Percentiles rank a stretch among this genome's conserved stretches.
Evolutionary conservation across 2,329 filamentous ascomycete genomes (phyloP).

Genomic region (Aspergillus sp.): DNA sequence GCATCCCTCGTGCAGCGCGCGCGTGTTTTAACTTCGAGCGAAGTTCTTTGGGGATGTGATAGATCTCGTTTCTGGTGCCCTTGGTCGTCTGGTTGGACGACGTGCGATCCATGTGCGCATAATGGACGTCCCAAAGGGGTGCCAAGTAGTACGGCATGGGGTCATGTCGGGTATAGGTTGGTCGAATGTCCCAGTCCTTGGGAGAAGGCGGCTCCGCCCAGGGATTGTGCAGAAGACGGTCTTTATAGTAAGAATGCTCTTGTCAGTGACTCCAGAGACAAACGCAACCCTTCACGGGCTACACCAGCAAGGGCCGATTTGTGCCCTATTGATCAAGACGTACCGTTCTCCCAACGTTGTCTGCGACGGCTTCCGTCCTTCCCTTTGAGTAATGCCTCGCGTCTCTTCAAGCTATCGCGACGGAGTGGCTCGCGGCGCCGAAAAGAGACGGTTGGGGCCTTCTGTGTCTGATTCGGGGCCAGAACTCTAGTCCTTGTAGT

Average conservation of each 20-base stretch:
- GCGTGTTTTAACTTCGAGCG: conserved; percentile 76
- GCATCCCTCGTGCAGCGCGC: conserved; percentile 73
- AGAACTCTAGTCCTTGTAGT: conserved; percentile 29
- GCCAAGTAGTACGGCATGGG: conserved; percentile 86
- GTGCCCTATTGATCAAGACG: conserved; percentile 17
- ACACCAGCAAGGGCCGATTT: not conserved
- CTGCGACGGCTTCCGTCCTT: conserved; percentile 86
- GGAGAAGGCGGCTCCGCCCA: conserved; percentile 79
- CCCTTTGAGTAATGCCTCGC: conserved; percentile 79
- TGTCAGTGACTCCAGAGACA: conserved; percentile 20
- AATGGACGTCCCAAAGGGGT: conserved; percentile 72
- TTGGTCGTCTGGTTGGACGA: conserved; percentile 41
- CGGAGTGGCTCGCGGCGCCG: conserved; percentile 56
- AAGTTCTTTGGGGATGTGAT: conserved; percentile 73
- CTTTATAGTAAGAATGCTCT: conserved; percentile 46
- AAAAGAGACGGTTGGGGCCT: conserved; percentile 40
- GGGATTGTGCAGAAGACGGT: conserved; percentile 82
- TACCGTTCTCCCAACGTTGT: conserved; percentile 94
- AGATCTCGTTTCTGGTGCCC: conserved; percentile 30
- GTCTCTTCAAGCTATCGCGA: conserved; percentile 62
- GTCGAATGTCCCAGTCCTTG: conserved; percentile 77
- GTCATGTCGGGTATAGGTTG: conserved; percentile 72
- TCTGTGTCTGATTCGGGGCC: conserved; percentile 19
- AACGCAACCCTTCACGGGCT: not conserved
- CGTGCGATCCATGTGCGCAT: conserved; percentile 42